A percentile compares a stretch with the other conserved stretches of the same genome.
These are phyloP conservation scores for Tolypocladium ophioglossoides DNA, from an alignment of 2,329 filamentous ascomycete genomes.

Conservation along the genomic window DNA sequence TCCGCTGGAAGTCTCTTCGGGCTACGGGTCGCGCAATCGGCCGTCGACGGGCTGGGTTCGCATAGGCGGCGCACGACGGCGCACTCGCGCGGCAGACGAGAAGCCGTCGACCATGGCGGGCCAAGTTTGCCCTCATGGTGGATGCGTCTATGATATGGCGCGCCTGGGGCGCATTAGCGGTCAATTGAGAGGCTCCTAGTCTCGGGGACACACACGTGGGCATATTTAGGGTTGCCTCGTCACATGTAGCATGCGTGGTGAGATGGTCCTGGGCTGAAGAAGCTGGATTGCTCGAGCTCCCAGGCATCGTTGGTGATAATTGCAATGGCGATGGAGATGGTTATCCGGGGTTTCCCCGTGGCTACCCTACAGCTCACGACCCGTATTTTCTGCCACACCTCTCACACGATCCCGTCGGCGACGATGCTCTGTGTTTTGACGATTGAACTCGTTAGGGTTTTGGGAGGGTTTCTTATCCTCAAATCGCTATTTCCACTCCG, in stretches of 20 bases:
- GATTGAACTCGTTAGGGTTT: too few relatives aligned
- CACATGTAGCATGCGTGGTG: background rate
- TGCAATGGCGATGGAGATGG: background rate
- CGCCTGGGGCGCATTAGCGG: background rate
- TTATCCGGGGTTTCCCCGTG: background rate
- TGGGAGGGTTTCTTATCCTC: too few relatives aligned
- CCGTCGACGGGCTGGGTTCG: slow-evolving; percentile 16
- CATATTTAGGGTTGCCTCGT: background rate
- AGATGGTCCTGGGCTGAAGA: background rate
- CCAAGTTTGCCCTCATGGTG: slow-evolving; percentile 34
- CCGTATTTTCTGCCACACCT: too few relatives aligned
- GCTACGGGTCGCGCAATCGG: slow-evolving; percentile 12
- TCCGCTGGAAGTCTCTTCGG: slow-evolving; percentile 18
- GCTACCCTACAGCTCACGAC: background rate
- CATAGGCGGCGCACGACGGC: slow-evolving; percentile 22
- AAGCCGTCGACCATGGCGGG: slow-evolving; percentile 32
- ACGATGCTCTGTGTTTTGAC: background rate
- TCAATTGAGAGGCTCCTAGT: too few relatives aligned
- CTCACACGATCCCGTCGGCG: too few relatives aligned
- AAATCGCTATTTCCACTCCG: too few relatives aligned
- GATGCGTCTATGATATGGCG: slow-evolving; percentile 15
- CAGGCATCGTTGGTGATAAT: background rate
- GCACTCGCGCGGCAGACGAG: slow-evolving; percentile 22
- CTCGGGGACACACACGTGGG: background rate
- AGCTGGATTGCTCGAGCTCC: background rate